A percentile compares a stretch with the other conserved stretches of the same genome.
These are phyloP conservation scores for Pholiota molesta DNA, from an alignment of 768 basidiomycete genomes.

Conservation along the genomic window DNA sequence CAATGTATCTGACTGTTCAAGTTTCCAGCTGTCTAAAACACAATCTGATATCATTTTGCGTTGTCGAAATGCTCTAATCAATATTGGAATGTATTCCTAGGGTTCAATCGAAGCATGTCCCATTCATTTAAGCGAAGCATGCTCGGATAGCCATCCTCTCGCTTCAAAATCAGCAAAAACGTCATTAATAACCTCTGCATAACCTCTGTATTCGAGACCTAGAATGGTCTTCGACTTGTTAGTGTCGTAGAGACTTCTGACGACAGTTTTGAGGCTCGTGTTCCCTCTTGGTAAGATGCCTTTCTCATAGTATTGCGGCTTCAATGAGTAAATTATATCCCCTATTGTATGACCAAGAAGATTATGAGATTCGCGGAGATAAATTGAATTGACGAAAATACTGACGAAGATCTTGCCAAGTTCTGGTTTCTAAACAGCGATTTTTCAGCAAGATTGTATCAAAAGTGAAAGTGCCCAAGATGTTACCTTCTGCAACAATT, in stretches of 20 bases:
- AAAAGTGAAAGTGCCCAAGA: no score
- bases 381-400: background rate
- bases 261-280: background rate
- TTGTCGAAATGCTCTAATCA: no score
- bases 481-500: slow-evolving; percentile 33
- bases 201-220: slow-evolving; percentile 1
- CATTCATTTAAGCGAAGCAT: background rate
- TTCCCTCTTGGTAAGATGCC: background rate
- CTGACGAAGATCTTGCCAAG: background rate
- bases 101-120: background rate
- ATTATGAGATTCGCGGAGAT: background rate
- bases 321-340: background rate
- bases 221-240: background rate
- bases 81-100: no score
- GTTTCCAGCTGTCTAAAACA: no score
- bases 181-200: slow-evolving; percentile 4
- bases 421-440: background rate
- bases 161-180: slow-evolving; percentile 7
- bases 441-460: background rate
- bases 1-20: no score
- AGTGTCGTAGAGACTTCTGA: background rate
- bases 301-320: background rate
- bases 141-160: slow-evolving; percentile 4
- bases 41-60: no score
- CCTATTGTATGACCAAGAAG: background rate